A percentile compares a stretch with the other conserved stretches of the same genome.
Conservation (phyloP, 2,329 filamentous ascomycete species). For the Venturia carpophila region DNA sequence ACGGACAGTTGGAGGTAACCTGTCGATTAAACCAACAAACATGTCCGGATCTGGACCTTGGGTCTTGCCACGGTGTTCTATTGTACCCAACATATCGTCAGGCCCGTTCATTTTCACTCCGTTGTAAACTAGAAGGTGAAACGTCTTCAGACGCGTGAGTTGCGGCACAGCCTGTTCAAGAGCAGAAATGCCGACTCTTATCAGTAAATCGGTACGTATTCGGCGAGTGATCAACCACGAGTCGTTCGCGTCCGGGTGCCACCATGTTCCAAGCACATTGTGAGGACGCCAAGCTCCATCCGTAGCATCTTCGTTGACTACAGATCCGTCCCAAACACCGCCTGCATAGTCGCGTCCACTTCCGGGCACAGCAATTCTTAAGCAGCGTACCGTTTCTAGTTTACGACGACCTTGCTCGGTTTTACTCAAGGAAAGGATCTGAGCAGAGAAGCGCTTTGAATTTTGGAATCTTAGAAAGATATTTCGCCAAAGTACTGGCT, state of each 20-base stretch:
- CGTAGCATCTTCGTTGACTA: background rate
- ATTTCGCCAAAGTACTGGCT: background rate
- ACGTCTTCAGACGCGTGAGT: background rate
- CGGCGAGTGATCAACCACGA: background rate
- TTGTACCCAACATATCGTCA: background rate
- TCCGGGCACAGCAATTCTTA: conserved; percentile 12
- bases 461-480: background rate
- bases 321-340: background rate
- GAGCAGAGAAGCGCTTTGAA: background rate
- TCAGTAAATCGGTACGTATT: background rate
- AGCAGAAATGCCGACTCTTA: background rate
- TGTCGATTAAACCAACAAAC: background rate
- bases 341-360: conserved; percentile 5
- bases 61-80: background rate
- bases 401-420: background rate
- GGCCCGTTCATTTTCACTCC: background rate
- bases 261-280: too few relatives aligned
- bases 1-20: background rate
- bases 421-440: background rate
- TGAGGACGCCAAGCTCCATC: too few relatives aligned
- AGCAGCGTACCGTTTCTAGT: background rate
- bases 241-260: background rate
- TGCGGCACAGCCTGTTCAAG: background rate
- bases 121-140: conserved; percentile 8
- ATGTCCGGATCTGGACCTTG: background rate